These are phyloP conservation scores for Cercospora citrullina DNA, from an alignment of 2,329 filamentous ascomycete species.

Conservation along the genomic window DNA sequence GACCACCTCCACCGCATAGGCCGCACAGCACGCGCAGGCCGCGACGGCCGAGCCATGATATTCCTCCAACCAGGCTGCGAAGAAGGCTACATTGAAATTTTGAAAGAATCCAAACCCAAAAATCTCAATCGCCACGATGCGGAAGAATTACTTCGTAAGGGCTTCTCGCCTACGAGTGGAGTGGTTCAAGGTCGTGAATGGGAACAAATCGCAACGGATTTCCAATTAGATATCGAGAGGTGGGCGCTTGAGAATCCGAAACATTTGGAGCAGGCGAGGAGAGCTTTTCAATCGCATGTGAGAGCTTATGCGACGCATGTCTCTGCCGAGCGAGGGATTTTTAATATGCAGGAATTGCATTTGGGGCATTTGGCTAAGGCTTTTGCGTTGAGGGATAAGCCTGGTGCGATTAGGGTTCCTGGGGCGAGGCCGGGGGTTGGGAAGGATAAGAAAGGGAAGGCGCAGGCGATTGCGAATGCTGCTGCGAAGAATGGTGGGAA, in stretches of 20 bases:
- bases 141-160: slow-evolving; percentile 67
- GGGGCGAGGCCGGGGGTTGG: slow-evolving; percentile 52
- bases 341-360: slow-evolving; percentile 89
- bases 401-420: slow-evolving; percentile 68
- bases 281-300: slow-evolving; percentile 88
- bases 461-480: slow-evolving; percentile 37
- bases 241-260: slow-evolving; percentile 65
- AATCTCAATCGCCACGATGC: slow-evolving; percentile 58
- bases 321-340: slow-evolving; percentile 77
- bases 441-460: slow-evolving; percentile 47
- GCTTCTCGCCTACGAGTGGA: slow-evolving; percentile 49
- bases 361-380: slow-evolving; percentile 92
- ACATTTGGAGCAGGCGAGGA: slow-evolving; percentile 75
- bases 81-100: slow-evolving; percentile 80
- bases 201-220: slow-evolving; percentile 67
- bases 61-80: slow-evolving; percentile 90
- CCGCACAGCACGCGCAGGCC: slow-evolving; percentile 88
- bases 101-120: slow-evolving; percentile 67
- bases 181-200: slow-evolving; percentile 54
- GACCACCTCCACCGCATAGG: slow-evolving; percentile 95
- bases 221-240: slow-evolving; percentile 65
- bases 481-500: slow-evolving; percentile 35
- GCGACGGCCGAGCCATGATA: slow-evolving; percentile 79
- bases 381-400: slow-evolving; percentile 85
- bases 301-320: slow-evolving; percentile 94